Conservation (phyloP, 1,139 yeast species). For the Scheffersomyces segobiensis region DNA sequence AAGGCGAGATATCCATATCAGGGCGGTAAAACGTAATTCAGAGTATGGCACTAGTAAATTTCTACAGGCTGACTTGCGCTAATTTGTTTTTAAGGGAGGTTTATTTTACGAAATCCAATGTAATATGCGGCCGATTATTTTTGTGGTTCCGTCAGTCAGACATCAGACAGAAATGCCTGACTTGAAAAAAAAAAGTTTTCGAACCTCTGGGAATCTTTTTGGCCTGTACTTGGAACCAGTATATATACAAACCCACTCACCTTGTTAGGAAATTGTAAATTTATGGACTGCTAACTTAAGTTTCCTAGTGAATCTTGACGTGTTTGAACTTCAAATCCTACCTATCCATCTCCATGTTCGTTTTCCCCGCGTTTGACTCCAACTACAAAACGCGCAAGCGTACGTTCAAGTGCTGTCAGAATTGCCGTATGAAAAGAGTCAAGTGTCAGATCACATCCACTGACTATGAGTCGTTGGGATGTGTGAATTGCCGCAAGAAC, state of each 20-base stretch:
- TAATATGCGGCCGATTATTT: background rate
- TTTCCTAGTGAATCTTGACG: background rate
- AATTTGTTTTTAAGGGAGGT: too few species aligned
- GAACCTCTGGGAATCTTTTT: background rate
- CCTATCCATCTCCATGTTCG: slow-evolving; percentile 36
- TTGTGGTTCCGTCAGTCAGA: background rate
- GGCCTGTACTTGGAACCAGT: background rate
- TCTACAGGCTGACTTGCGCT: too few species aligned
- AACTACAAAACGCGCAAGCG: slow-evolving; percentile 55
- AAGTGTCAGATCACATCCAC: slow-evolving; percentile 36
- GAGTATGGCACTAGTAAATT: too few species aligned
- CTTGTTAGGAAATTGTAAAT: background rate
- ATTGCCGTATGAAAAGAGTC: slow-evolving; percentile 46
- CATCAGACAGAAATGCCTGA: background rate
- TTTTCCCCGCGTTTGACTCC: slow-evolving; percentile 59
- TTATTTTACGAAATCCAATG: too few species aligned
- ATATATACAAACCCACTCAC: background rate
- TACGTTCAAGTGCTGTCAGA: slow-evolving; percentile 53
- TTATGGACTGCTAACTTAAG: background rate
- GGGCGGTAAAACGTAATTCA: too few species aligned
- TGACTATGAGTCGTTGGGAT: slow-evolving; percentile 37
- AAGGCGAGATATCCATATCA: too few species aligned
- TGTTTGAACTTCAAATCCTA: background rate
- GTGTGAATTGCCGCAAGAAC: slow-evolving; percentile 31
- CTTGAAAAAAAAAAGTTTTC: background rate